These are phyloP conservation scores for Crassisporium funariophilum DNA, from an alignment of 768 basidiomycete genomes.

Conservation along the genomic window DNA sequence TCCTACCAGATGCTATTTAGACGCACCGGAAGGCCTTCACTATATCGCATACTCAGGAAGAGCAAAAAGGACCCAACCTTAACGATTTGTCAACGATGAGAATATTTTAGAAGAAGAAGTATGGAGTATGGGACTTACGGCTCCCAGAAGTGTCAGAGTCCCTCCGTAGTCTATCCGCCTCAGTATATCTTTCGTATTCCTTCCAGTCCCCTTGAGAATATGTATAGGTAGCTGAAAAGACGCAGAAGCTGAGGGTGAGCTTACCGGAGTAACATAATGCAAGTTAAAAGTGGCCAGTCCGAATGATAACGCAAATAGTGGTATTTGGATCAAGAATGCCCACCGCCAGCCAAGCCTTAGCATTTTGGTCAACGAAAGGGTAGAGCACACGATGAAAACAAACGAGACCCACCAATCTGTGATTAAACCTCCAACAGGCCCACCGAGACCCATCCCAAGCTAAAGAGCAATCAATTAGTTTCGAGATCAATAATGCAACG, in stretches of 20 bases:
- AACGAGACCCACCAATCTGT: conserved; percentile 57
- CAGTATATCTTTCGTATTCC: conserved; percentile 63
- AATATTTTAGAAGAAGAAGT: no score
- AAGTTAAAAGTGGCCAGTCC: conserved; percentile 57
- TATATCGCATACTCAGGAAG: conserved; percentile 72
- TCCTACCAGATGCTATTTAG: not conserved
- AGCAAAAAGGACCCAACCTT: conserved; percentile 61
- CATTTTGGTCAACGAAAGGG: not conserved
- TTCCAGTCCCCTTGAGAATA: conserved; percentile 59
- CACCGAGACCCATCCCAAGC: conserved; percentile 78
- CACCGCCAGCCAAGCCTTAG: conserved; percentile 76
- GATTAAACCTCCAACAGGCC: conserved; percentile 71
- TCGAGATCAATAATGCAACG: conserved; percentile 1
- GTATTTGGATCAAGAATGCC: conserved; percentile 77
- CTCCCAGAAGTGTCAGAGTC: conserved; percentile 57
- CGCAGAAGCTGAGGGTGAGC: not conserved
- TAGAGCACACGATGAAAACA: not conserved
- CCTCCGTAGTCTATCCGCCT: conserved; percentile 82
- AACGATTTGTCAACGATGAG: no score
- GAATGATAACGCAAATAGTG: conserved; percentile 65
- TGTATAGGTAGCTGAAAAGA: not conserved
- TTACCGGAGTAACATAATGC: conserved; percentile 58
- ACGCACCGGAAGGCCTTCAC: conserved; percentile 61
- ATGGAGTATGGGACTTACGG: conserved; percentile 43
- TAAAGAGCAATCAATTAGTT: conserved; percentile 23